Base-by-base conservation (phyloP, 176 grass and related monocot genomes). In the Avena atlantica region DNA sequence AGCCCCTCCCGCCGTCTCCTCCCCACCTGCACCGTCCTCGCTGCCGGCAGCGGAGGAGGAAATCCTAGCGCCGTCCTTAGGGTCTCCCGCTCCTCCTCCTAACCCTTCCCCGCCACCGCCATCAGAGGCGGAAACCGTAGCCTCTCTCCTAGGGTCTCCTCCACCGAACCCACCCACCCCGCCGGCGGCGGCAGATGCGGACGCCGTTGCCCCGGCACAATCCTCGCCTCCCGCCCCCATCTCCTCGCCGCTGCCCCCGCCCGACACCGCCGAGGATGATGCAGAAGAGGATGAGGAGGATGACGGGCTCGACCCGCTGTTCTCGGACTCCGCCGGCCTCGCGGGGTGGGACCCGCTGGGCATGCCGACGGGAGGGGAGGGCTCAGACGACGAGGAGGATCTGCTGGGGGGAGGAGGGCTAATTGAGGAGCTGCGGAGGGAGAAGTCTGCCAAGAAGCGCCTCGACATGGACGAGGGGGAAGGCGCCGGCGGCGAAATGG, bases 381-480 rank as follows among this genome's bases (percentile, higher is more conserved):
- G 64, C 9, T 42, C 40, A 6, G 70, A 23, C 52, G 76, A 83
- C 0, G 84, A 78, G 83, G 88, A 91, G 66, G 89, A 90, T 11
- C 42, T 71, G 71, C 86, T 91, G 21, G 84, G 55, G 12, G 86
- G 89, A 1, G 92, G 91, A 0, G 92, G 91, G 17, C 85, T 93
- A 48, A 90, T 96, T 49, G 94, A 91, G 81, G 90, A 92, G 78
- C 74, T 93, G 60, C 84, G 87, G 82, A 81, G 83, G 70, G 94
- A 87, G 70, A 93, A 21, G 13, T 92, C 93, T 2, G 94, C 90
- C 17, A 99, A 96, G 92, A 99, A 92, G 86, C 87, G 90, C 6
- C 89, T 99, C 47, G 81, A 88, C 81, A 91, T 92, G 90, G 92
- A 89, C 34, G 82, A 57, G 25, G 90, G 37, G 12, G 88, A 87